Base-by-base conservation (phyloP, 2,329 filamentous ascomycete species). In the Acrocalymma vagum region DNA sequence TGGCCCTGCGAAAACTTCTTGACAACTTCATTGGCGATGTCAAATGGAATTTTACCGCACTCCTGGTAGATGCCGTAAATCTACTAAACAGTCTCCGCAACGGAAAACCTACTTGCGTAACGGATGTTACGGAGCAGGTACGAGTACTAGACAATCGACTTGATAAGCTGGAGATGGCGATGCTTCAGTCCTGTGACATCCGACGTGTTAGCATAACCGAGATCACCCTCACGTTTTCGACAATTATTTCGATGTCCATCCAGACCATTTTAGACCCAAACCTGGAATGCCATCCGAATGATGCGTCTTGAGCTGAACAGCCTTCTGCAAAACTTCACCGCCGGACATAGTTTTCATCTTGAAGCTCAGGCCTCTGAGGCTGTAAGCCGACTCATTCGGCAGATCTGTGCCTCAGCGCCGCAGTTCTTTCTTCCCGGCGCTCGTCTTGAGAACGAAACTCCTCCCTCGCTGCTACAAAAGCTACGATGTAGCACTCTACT, bases 191-290 rank as follows among this genome's bases (percentile, higher is more conserved):
- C n/a, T n/a, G n/a, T n/a, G n/a, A n/a, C n/a, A n/a, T n/a, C n/a
- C n/a, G n/a, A n/a, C n/a, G n/a, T n/a, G n/a, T n/a, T n/a, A n/a
- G n/a, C n/a, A n/a, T n/a, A n/a, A n/a, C n/a, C n/a, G n/a, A n/a
- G n/a, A n/a, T n/a, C n/a, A n/a, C n/a, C 15, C 28, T 14, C 6
- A 14, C 6, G 28, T 17, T 6, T 29, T 29, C 15, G 28, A 17
- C 5, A 17, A 17, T 11, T 15, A 29, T 17, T 29, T 16, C 28
- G 28, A 29, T 17, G 10, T 14, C 28, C 18, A 29, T 15, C 28
- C 28, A 14, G 28, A 29, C 11, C 28, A 29, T 15, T 29, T 15
- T 17, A 17, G 15, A 29, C 28, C n/a, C 28, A 29, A 29, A 17
- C 15, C 15, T 29, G 11, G n/a, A 29, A 29, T 17, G 28, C 28